A percentile compares a stretch with the other conserved stretches of the same genome.
Conservation (phyloP, 2,329 filamentous ascomycete genomes). For the Ophiostoma novo-ulmi region DNA sequence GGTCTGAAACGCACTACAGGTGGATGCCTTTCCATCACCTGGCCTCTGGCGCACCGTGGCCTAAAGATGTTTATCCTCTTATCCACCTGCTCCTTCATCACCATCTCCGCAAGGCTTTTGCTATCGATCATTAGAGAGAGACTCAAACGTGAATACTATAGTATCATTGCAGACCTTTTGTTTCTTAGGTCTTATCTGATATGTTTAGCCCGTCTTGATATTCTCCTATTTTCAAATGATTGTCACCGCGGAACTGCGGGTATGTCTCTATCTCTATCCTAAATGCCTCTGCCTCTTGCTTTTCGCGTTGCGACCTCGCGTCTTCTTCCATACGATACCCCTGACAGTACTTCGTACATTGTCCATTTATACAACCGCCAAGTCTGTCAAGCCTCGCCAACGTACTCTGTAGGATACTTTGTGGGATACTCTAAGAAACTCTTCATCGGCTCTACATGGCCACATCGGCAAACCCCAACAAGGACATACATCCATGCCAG, state of each 20-base stretch:
- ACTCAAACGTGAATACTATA: not conserved
- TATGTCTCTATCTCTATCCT: no score
- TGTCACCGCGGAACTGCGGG: not conserved
- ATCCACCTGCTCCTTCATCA: not conserved
- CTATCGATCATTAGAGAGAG: not conserved
- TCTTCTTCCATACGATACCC: not conserved
- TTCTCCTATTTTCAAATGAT: not conserved
- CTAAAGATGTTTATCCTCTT: not conserved
- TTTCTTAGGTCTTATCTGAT: not conserved
- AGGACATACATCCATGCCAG: not conserved
- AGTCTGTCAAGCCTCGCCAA: not conserved
- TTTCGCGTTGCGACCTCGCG: not conserved
- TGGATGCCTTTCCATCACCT: not conserved
- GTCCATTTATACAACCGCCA: not conserved
- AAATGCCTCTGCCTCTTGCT: not conserved
- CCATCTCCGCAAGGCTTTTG: not conserved
- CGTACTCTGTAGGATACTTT: not conserved
- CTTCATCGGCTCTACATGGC: not conserved
- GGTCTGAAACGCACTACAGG: slow-evolving; percentile 4
- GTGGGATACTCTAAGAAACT: not conserved
- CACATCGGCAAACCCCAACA: not conserved
- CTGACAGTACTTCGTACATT: not conserved
- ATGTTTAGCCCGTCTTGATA: not conserved
- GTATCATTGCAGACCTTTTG: not conserved
- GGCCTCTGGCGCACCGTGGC: not conserved